Base-by-base conservation (phyloP, 768 basidiomycete species). In the Scleroderma bovista region DNA sequence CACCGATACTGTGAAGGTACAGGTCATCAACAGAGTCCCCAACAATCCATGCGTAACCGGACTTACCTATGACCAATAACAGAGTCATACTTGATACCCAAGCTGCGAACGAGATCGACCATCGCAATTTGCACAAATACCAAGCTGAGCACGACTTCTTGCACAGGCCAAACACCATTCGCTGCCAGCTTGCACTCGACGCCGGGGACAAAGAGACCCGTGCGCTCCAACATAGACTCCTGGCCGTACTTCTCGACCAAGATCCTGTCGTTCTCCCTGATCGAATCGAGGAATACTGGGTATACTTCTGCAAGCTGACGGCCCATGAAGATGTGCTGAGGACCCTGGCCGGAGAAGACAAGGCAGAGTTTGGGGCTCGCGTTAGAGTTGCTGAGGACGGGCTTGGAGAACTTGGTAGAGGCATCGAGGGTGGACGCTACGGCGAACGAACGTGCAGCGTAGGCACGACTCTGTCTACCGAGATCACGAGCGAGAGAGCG, bases 291-390 rank as follows among this genome's bases (percentile, higher is more conserved):
- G 57, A 69, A 69, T 2, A 55, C 55, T 5, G 65, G 65, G 44
- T 65, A 69, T 15, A 44, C 57, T 39, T 67, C 61, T 16, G 65
- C 60, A 10, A 67, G 66, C 34, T 68, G 62, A 43, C 69, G 68
- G 47, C 69, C 69, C 69, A 70, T 71, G 48, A 57, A 63, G 29
- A 60, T 24, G 34, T 69, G 66, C 37, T 71, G 69, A 1, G 69
- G 69, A 6, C 70, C 70, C 46, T 70, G 69, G 8, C 69, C 70
- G 31, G 68, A 50, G 46, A 70, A 71, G 10, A 69, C 68, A 39
- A 66, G 54, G 23, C 69, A 67, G 8, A 69, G 56, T 46, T 69
- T 70, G 0, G 69, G 65, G 20, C 55, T 57, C n/a, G 39, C 29
- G 7, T 50, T 36, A 1, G 53, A 43, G 32, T 64, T 60, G 17